Evolutionary conservation across 2,329 filamentous ascomycete genomes (phyloP).

Genomic region (Nannizziopsis barbatae): DNA sequence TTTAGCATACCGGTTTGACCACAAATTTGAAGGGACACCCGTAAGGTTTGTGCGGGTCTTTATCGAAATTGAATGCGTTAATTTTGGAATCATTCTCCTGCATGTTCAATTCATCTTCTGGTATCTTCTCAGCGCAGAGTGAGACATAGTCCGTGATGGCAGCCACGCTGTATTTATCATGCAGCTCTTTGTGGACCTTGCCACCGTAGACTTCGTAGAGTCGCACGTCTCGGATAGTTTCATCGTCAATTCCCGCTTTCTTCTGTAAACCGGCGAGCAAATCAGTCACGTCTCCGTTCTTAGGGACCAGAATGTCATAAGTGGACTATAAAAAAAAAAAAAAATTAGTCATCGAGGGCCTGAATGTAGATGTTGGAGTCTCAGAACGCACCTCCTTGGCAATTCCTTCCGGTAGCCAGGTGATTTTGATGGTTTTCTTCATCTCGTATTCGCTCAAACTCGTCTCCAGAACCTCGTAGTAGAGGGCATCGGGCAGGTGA

Average conservation of each 20-base stretch:
- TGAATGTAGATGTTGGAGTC: neutral
- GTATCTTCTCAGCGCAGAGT: slow-evolving; percentile 69
- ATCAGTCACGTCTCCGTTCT: slow-evolving; percentile 70
- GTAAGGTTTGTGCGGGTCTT: slow-evolving; percentile 71
- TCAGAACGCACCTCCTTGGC: slow-evolving; percentile 61
- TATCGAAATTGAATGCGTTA: slow-evolving; percentile 83
- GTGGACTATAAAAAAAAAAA: slow-evolving; percentile 40
- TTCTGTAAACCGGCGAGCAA: slow-evolving; percentile 64
- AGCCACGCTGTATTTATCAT: slow-evolving; percentile 59
- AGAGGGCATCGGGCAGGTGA: slow-evolving; percentile 67
- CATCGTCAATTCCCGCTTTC: slow-evolving; percentile 68
- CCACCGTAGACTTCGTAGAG: slow-evolving; percentile 73
- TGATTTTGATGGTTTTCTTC: slow-evolving; percentile 76
- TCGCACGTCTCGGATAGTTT: slow-evolving; percentile 60
- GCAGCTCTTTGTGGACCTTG: slow-evolving; percentile 72
- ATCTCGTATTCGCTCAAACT: slow-evolving; percentile 86
- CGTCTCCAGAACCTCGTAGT: slow-evolving; percentile 89
- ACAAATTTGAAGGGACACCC: slow-evolving; percentile 87
- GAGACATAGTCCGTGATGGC: slow-evolving; percentile 76
- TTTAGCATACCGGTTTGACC: slow-evolving; percentile 55
- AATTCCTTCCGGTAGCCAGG: slow-evolving; percentile 78
- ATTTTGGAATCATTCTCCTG: slow-evolving; percentile 61
- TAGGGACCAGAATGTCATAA: slow-evolving; percentile 74
- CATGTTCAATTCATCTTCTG: slow-evolving; percentile 51
- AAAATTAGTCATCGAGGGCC: neutral